phyloP scores from a whole-genome alignment of 345 rosid genomes.

The Psidium guajava region DNA sequence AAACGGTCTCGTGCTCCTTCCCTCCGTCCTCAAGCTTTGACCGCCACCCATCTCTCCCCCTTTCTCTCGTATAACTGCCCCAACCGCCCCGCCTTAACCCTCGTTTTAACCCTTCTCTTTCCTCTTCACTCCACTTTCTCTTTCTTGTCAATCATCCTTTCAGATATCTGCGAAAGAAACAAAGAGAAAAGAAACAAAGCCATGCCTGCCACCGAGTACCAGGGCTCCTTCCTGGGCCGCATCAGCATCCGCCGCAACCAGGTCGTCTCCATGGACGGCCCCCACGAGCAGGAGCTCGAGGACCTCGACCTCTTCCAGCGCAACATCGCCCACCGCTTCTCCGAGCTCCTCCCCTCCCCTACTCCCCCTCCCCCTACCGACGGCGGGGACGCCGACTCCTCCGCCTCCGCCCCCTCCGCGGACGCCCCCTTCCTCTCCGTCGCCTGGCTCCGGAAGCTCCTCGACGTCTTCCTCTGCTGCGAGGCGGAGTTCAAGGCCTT shows the following conservation, averaged over 20 bases:
- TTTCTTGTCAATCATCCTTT: neutral
- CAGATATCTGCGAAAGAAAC: neutral
- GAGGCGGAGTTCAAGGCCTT: constrained; percentile 94
- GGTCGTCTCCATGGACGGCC: constrained; percentile 67
- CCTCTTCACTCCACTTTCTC: neutral
- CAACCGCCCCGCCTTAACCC: neutral
- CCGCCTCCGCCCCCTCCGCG: constrained; percentile 4
- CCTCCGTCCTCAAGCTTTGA: too few relatives aligned
- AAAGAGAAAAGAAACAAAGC: neutral
- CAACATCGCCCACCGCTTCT: constrained; percentile 73
- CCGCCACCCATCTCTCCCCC: neutral
- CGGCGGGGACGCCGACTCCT: neutral
- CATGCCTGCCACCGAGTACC: constrained; percentile 63
- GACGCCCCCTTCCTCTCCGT: constrained; percentile 52
- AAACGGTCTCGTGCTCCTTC: neutral
- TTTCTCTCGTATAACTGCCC: neutral
- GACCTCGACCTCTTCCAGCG: constrained; percentile 75
- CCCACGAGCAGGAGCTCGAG: constrained; percentile 70
- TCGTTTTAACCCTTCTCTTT: neutral
- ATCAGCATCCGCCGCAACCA: constrained; percentile 85
- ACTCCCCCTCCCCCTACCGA: constrained; percentile 4
- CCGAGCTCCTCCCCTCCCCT: constrained; percentile 34
- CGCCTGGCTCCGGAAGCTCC: constrained; percentile 74
- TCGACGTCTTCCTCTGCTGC: constrained; percentile 84
- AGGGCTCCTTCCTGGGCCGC: constrained; percentile 72